These are phyloP conservation scores for Auricularia sp. DNA, from an alignment of 768 basidiomycete species.

Conservation along the genomic window DNA sequence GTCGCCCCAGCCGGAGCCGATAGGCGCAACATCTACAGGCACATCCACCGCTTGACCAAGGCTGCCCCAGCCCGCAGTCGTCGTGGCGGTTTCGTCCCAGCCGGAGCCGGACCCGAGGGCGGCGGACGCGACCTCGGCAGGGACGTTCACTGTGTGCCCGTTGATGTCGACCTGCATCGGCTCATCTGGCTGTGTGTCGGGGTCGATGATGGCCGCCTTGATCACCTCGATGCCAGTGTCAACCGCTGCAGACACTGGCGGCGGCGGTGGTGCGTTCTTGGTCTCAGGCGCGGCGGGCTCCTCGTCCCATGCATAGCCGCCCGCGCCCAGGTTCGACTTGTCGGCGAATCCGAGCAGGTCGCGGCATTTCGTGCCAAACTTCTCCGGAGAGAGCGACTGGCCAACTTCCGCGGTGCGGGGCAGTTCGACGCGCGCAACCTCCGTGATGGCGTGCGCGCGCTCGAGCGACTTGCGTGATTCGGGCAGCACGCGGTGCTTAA, in stretches of 20 bases:
- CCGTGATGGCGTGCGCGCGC: slow-evolving; percentile 17
- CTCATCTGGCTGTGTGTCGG: slow-evolving; percentile 10
- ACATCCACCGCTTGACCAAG: slow-evolving; percentile 12
- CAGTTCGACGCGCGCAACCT: slow-evolving; percentile 39
- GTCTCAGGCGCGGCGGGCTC: too few species aligned
- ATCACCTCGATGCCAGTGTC: slow-evolving; percentile 13
- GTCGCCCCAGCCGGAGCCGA: slow-evolving; percentile 7
- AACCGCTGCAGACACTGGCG: slow-evolving; percentile 8
- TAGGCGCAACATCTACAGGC: slow-evolving; percentile 5
- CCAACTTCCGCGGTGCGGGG: slow-evolving; percentile 39
- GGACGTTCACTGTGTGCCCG: slow-evolving; percentile 12
- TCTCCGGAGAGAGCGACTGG: slow-evolving; percentile 35
- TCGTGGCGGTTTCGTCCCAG: slow-evolving; percentile 13
- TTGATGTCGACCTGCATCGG: slow-evolving; percentile 8
- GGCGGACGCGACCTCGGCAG: slow-evolving; percentile 4
- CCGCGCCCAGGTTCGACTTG: slow-evolving; percentile 6
- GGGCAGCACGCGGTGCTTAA: slow-evolving; percentile 44
- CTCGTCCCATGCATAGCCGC: neutral
- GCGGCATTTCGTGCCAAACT: slow-evolving; percentile 40
- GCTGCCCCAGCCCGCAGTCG: slow-evolving; percentile 2
- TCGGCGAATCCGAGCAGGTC: slow-evolving; percentile 34
- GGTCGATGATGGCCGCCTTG: slow-evolving; percentile 11
- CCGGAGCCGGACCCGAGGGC: neutral
- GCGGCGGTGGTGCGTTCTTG: neutral
- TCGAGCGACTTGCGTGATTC: slow-evolving; percentile 37